These are phyloP conservation scores for Zelonia costaricensis DNA, from an alignment of 208 protist species.

Conservation along the genomic window DNA sequence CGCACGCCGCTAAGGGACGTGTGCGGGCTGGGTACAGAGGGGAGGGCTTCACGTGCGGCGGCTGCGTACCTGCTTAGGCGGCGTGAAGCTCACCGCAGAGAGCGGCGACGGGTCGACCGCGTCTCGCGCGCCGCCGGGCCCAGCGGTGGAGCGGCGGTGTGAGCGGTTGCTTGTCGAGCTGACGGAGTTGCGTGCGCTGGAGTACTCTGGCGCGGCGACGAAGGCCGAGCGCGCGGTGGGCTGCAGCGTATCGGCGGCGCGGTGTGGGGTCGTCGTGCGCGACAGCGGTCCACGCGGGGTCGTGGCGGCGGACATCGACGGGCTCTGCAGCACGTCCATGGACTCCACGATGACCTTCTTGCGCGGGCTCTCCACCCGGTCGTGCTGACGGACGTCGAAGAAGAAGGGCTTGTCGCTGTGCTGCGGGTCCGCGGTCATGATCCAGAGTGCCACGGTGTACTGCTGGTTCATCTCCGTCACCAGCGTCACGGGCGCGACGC, in stretches of 20 bases:
- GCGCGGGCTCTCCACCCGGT: slow-evolving; percentile 29
- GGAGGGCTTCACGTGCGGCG: background rate
- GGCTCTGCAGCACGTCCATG: slow-evolving; percentile 1
- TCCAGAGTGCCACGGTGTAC: slow-evolving; percentile 45
- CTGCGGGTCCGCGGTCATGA: slow-evolving; percentile 54
- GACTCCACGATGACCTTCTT: slow-evolving; percentile 18
- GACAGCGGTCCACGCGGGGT: background rate
- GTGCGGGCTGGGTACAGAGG: background rate
- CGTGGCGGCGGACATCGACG: background rate
- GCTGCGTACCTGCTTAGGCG: background rate
- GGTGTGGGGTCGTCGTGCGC: background rate
- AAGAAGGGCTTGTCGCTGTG: slow-evolving; percentile 38
- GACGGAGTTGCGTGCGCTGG: background rate
- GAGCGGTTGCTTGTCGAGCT: background rate
- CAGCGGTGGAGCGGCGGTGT: background rate
- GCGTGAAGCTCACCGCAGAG: too few relatives aligned
- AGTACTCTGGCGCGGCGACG: slow-evolving; percentile 6
- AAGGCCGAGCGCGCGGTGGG: slow-evolving; percentile 14
- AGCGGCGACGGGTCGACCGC: background rate
- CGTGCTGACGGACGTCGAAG: slow-evolving; percentile 42
- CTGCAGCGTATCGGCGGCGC: background rate
- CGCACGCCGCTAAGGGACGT: background rate
- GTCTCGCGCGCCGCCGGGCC: background rate
- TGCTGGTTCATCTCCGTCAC: slow-evolving; percentile 29
- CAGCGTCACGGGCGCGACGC: slow-evolving; percentile 41